Evolutionary conservation across 805 yeast species (phyloP).

Genomic region (Tanozyma kutaoensis): DNA sequence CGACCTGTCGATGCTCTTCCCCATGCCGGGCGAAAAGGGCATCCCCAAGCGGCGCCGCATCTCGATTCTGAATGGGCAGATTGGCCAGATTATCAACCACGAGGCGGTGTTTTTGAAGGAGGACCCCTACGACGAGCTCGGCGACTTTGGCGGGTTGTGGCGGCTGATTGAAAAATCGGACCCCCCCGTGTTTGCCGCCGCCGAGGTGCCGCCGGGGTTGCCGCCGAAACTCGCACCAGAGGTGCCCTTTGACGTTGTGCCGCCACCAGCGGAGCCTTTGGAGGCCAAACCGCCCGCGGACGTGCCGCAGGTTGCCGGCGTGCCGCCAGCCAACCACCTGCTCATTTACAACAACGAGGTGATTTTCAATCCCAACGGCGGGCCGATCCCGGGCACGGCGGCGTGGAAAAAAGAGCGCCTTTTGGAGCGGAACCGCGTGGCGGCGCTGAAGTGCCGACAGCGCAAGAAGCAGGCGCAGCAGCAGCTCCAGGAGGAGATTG

Average conservation of each 20-base stretch:
- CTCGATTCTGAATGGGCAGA: slow-evolving; percentile 77
- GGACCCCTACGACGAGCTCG: slow-evolving; percentile 11
- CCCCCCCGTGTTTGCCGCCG: no score
- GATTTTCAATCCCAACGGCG: slow-evolving; percentile 37
- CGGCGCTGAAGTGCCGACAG: slow-evolving; percentile 58
- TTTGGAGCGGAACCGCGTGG: slow-evolving; percentile 51
- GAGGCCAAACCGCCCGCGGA: slow-evolving; percentile 1
- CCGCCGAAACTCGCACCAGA: no score
- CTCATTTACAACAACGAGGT: slow-evolving; percentile 43
- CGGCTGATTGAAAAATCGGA: no score
- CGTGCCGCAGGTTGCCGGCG: slow-evolving; percentile 15
- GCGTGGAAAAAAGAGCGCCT: slow-evolving; percentile 58
- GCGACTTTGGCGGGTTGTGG: no score
- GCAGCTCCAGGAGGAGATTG: slow-evolving; percentile 49
- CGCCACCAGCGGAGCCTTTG: no score
- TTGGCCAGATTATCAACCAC: slow-evolving; percentile 53
- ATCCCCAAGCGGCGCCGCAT: slow-evolving; percentile 45
- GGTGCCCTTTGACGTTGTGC: no score
- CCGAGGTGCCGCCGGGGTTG: no score
- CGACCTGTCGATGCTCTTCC: slow-evolving; percentile 27
- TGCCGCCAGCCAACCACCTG: slow-evolving; percentile 36
- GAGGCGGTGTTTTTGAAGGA: slow-evolving; percentile 23
- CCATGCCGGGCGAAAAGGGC: slow-evolving; percentile 17
- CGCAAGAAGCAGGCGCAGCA: slow-evolving; percentile 57
- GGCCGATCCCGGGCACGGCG: slow-evolving; percentile 49